Conservation (phyloP, 768 basidiomycete genomes). For the Tremella yokohamensis region DNA sequence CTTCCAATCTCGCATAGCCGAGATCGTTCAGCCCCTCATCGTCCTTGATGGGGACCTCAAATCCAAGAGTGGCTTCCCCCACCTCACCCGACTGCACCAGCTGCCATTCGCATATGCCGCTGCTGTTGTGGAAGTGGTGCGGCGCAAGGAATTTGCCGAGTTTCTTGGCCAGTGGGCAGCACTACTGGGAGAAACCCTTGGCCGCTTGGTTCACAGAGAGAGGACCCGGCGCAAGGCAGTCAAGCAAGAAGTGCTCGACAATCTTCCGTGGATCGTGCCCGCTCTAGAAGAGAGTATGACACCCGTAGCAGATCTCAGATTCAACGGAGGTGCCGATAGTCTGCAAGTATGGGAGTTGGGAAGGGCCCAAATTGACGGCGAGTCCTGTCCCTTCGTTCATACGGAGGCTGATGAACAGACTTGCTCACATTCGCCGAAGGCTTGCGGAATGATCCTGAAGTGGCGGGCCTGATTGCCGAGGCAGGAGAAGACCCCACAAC, state of each 20-base stretch:
- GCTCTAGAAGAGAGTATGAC: slow-evolving; percentile 73
- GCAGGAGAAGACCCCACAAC: slow-evolving; percentile 55
- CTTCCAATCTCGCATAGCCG: slow-evolving; percentile 76
- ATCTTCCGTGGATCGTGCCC: slow-evolving; percentile 77
- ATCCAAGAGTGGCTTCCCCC: slow-evolving; percentile 70
- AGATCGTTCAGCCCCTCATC: slow-evolving; percentile 64
- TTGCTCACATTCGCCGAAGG: slow-evolving; percentile 29
- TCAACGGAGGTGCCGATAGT: slow-evolving; percentile 62
- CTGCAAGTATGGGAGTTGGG: slow-evolving; percentile 62
- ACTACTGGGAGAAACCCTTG: slow-evolving; percentile 78
- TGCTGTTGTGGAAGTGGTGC: slow-evolving; percentile 82
- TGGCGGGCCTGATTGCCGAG: slow-evolving; percentile 23
- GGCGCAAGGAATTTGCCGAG: slow-evolving; percentile 84
- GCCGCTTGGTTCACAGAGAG: slow-evolving; percentile 75
- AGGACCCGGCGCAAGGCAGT: slow-evolving; percentile 79
- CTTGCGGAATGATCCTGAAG: slow-evolving; percentile 28
- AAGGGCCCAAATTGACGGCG: slow-evolving; percentile 68
- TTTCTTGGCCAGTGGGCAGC: slow-evolving; percentile 79
- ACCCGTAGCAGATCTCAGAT: slow-evolving; percentile 74
- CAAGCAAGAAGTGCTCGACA: slow-evolving; percentile 73
- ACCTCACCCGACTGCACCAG: slow-evolving; percentile 80
- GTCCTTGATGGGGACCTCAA: slow-evolving; percentile 67
- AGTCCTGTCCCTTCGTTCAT: slow-evolving; percentile 25
- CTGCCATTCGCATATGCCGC: slow-evolving; percentile 91
- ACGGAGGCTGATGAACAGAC: slow-evolving; percentile 22